These are phyloP conservation scores for Physcia stellaris DNA, from an alignment of 495 filamentous ascomycete species.

Conservation along the genomic window DNA sequence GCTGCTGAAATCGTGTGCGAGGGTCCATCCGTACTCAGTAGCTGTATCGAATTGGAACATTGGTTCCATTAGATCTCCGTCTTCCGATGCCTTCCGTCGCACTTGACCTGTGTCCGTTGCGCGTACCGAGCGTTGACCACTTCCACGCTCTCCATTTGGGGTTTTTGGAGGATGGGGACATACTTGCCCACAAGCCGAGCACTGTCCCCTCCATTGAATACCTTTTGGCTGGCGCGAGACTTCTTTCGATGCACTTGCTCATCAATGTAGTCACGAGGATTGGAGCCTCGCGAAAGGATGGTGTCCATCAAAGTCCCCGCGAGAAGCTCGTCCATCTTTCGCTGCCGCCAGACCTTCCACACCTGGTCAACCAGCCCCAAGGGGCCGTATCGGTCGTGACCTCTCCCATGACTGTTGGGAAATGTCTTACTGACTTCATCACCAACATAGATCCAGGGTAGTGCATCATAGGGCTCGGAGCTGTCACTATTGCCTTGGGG, in stretches of 20 bases:
- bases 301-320: slow-evolving; percentile 52
- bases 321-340: slow-evolving; percentile 81
- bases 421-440: slow-evolving; percentile 29
- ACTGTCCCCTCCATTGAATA: slow-evolving; percentile 58
- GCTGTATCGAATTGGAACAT: too few relatives aligned
- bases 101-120: slow-evolving; percentile 47
- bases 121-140: slow-evolving; percentile 69
- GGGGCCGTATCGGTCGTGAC: slow-evolving; percentile 44
- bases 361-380: slow-evolving; percentile 55
- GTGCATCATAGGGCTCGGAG: slow-evolving; percentile 44
- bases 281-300: slow-evolving; percentile 35
- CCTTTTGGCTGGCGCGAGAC: slow-evolving; percentile 32
- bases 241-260: background rate
- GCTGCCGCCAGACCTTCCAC: slow-evolving; percentile 70
- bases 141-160: slow-evolving; percentile 46
- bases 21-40: too few relatives aligned
- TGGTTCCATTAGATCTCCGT: too few relatives aligned
- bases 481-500: slow-evolving; percentile 39
- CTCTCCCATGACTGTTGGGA: slow-evolving; percentile 14
- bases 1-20: too few relatives aligned
- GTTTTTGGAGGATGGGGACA: slow-evolving; percentile 52
- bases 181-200: slow-evolving; percentile 51
- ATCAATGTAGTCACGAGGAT: too few relatives aligned
- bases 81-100: slow-evolving; percentile 3
- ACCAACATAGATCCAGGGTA: slow-evolving; percentile 69